These are phyloP conservation scores for Dicorynia guianensis DNA, from an alignment of 306 rosid genomes.

Conservation along the genomic window DNA sequence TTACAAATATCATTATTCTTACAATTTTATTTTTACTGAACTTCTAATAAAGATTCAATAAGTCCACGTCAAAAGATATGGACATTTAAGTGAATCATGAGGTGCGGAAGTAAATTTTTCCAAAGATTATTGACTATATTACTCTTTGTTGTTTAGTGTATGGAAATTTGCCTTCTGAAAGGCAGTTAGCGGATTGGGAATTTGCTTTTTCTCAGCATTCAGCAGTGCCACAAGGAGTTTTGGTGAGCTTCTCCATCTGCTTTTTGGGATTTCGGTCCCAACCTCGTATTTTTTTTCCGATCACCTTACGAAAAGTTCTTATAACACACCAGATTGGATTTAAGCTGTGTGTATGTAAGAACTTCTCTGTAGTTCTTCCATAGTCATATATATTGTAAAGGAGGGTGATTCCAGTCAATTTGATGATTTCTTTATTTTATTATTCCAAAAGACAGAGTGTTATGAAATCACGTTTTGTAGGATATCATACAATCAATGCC, in stretches of 20 bases:
- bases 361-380: too few relatives aligned
- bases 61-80: too few relatives aligned
- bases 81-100: too few relatives aligned
- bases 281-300: too few relatives aligned
- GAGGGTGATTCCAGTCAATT: neutral
- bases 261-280: conserved; percentile 6
- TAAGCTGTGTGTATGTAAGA: too few relatives aligned
- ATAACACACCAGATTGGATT: too few relatives aligned
- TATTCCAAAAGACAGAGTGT: conserved; percentile 12
- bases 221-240: conserved; percentile 86
- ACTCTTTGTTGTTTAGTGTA: conserved; percentile 63
- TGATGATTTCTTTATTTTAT: conserved; percentile 7
- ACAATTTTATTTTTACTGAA: too few relatives aligned
- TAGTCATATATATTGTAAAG: too few relatives aligned
- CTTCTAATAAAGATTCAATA: too few relatives aligned
- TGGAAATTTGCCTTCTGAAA: conserved; percentile 89
- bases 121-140: conserved; percentile 12
- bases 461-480: conserved; percentile 56
- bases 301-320: too few relatives aligned
- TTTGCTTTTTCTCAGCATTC: conserved; percentile 92
- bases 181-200: conserved; percentile 79
- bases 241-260: conserved; percentile 58
- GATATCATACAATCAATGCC: conserved; percentile 90
- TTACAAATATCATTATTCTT: too few relatives aligned
- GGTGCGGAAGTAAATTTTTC: too few relatives aligned